phyloP scores from a whole-genome alignment of 768 basidiomycete species.

The Cubamyces lactineus region DNA sequence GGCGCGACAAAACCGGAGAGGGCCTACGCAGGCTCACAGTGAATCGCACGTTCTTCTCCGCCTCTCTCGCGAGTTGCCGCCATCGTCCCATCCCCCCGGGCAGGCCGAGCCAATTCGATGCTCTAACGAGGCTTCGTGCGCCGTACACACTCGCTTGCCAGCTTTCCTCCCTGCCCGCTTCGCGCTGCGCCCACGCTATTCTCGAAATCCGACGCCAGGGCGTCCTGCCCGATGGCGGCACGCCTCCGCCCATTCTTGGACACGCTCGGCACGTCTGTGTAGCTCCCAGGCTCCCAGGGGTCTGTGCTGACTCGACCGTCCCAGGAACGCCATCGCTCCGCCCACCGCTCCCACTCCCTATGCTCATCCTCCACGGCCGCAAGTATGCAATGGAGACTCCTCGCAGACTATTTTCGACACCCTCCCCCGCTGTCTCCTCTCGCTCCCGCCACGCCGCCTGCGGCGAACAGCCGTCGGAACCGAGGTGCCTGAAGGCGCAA shows the following conservation, averaged over 20 bases:
- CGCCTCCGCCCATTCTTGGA: constrained; percentile 5
- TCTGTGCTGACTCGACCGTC: constrained; percentile 4
- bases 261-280: constrained; percentile 12
- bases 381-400: neutral
- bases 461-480: neutral
- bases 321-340: constrained; percentile 16
- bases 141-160: constrained; percentile 6
- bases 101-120: constrained; percentile 15
- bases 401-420: constrained; percentile 1
- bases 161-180: neutral
- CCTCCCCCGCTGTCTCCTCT: neutral
- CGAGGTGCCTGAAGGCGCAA: constrained; percentile 4
- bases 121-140: constrained; percentile 19
- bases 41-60: constrained; percentile 16
- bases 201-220: constrained; percentile 16
- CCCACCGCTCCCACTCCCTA: constrained; percentile 14
- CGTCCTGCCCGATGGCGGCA: constrained; percentile 5
- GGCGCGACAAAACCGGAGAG: constrained; percentile 1
- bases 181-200: constrained; percentile 11
- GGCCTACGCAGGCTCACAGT: constrained; percentile 3
- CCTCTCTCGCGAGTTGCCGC: constrained; percentile 7
- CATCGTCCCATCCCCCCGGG: constrained; percentile 8
- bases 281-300: constrained; percentile 18
- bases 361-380: constrained; percentile 7
- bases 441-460: constrained; percentile 3